Base-by-base conservation (phyloP, 2,329 filamentous ascomycete genomes). In the Paraphoma sp. region DNA sequence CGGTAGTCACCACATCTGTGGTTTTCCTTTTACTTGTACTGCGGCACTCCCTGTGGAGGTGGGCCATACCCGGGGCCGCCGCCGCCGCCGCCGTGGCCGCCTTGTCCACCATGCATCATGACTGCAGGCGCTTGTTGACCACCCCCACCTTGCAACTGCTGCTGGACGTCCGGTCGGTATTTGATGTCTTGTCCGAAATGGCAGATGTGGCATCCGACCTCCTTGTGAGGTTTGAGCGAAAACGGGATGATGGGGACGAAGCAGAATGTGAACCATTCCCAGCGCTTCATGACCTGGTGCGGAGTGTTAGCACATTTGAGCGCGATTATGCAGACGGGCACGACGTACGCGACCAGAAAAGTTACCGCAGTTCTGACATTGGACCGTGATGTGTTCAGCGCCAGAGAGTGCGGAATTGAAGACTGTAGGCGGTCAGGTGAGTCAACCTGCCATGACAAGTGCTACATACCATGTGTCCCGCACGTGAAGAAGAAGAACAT, bases 211-310 rank as follows among this genome's bases (percentile, higher is more conserved):
- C 90, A 94, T 56, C 83, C 80, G 53, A 94, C 83, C 68, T 92
- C 89, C 65, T 88, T 75, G 66, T 76, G 77, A 0, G 81, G 80
- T 57, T 82, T 82, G 5, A 82, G 65, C 28, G 86, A 88, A 69
- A 93, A 88, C 0, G 90, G 90, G 28, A 93, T 82, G 45, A 93
- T 76, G 47, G 90, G 90, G 51, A 92, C 77, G 77, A 90, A 92
- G 81, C 90, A 93, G 70, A 93, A 87, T 5, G 90, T 93, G 70
- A 93, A 93, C 88, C 89, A 92, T 42, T 81, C 73, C 62, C 60
- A 63, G 41, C 60, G 62, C 51, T 65, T 65, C 56, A 58, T 57
- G 1, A 63, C 51, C 49, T 30, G 28, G 40, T 49, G 14, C 23
- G 11, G 29, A 18, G 29, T 45, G 45, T 28, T 33, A 51, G 43